phyloP scores from a whole-genome alignment of 805 yeast genomes.

The Pichia paraexigua region DNA sequence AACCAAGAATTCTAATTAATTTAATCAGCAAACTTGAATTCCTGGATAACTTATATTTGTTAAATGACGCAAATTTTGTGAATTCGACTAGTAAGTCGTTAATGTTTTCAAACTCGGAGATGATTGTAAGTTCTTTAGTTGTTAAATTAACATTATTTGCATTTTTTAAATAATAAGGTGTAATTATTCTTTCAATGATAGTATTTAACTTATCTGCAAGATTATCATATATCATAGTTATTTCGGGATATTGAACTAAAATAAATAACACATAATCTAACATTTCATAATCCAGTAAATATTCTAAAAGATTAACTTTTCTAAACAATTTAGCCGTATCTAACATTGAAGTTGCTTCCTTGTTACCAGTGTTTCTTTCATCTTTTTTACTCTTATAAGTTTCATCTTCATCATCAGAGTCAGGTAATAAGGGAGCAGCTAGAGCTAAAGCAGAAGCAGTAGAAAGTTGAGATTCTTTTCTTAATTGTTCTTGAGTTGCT shows the following conservation, averaged over 20 bases:
- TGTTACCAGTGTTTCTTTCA: conserved; percentile 6
- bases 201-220: conserved; percentile 41
- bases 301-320: conserved; percentile 42
- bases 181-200: conserved; percentile 40
- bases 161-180: conserved; percentile 36
- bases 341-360: conserved; percentile 9
- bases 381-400: neutral
- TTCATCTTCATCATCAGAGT: conserved; percentile 44
- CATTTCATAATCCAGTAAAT: conserved; percentile 51
- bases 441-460: conserved; percentile 74
- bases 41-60: conserved; percentile 48
- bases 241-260: conserved; percentile 51
- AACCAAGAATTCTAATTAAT: conserved; percentile 50
- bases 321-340: conserved; percentile 18
- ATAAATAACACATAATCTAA: conserved; percentile 54
- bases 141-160: conserved; percentile 8
- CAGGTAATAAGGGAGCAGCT: conserved; percentile 76
- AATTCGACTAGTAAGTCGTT: conserved; percentile 36
- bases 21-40: conserved; percentile 44
- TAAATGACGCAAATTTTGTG: conserved; percentile 39
- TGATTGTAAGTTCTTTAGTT: neutral
- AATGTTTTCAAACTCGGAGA: conserved; percentile 28
- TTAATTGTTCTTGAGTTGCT: conserved; percentile 38
- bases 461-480: conserved; percentile 51
- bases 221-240: conserved; percentile 46